Base-by-base conservation (phyloP, 225 moss, liverwort and hornwort species). In the Pseudoscleropodium purum region DNA sequence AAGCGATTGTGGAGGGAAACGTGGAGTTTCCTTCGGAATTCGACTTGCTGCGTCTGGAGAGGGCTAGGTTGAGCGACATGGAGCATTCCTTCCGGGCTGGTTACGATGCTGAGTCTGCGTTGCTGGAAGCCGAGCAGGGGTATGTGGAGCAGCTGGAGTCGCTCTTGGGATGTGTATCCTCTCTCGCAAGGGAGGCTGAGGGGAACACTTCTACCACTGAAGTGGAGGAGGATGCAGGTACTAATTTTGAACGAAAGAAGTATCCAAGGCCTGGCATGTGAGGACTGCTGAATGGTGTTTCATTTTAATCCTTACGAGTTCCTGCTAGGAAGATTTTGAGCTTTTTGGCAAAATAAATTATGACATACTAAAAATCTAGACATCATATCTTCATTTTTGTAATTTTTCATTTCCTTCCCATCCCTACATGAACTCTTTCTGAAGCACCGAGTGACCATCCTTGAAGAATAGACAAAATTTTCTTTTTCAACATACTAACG, bases 1-100 rank as follows among this genome's bases (percentile, higher is more conserved):
- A 97, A 82, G 96, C 93, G 10, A 78, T 91, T 67, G 82, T 78
- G 20, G 91, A 93, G 49, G 92, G 91, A 7, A 90, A 89, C 61
- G 86, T 90, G 30, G 90, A 91, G 34, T 98, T 96, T 68, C 96
- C 97, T 7, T 93, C 96, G 25, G 96, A 95, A 75, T 94, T 95
- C 20, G 96, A 97, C 85, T 89, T 96, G 94, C 92, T 97, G 85
- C 91, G 95, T 34, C 85, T 98, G 73, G 98, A 98, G 88, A 94
- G 98, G 84, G 98, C 98, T 17, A 95, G 98, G 89, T 87, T 98
- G 85, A 96, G 91, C 65, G 98, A 97, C 68, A 95, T 97, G 96
- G 98, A 97, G 73, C 89, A 91, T 70, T 91, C 91, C 79, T 92
- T 91, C 73, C 91, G 91, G 61, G 82, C 92, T 86, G 92, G 90